Base-by-base conservation (phyloP, 305 asterid species). In the Fraxinus sp. region DNA sequence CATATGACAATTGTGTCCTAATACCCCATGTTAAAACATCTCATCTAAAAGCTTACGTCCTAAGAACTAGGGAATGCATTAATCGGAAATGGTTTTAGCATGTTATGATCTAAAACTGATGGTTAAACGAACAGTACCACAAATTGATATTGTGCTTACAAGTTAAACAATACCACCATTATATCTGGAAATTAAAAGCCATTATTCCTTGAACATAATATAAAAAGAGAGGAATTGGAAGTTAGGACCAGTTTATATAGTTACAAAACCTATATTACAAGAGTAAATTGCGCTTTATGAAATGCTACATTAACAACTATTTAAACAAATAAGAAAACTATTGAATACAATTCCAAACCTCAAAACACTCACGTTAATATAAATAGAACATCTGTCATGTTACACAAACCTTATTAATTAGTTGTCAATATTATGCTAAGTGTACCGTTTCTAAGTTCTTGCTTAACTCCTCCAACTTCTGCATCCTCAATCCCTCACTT, bases 401-500 rank as follows among this genome's bases (percentile, higher is more conserved):
- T 91, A 90, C 92, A 87, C 92, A 77, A 88, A 78, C 94, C 92
- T 88, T 92, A 85, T 91, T 86, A 92, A 71, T 14, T 71, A 70
- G 88, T 75, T 66, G 85, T 79, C 84, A n/a, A 79, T 76, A 83
- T 84, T 87, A 89, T 66, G 88, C 87, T 46, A 81, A 57, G 85
- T 79, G 88, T 87, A 91, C 86, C n/a, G 95, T 88, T 90, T 96
- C 98, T 83, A 94, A 85, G 93, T 94, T 96, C 97, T 96, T 96
- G 98, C 97, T 93, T 91, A 96, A 94, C 90, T 96, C 99, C 84
- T 94, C 99, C 95, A 96, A 85, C 86, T 96, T 96, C 92, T 92
- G 93, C 92, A 96, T 79, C 91, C 99, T 94, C 90, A 89, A 36
- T 83, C 87, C 89, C 90, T 96, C 99, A 35, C 98, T 96, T 82